These are phyloP conservation scores for Phytophthora sp. DNA, from an alignment of 352 stramenopile genomes.

Conservation along the genomic window DNA sequence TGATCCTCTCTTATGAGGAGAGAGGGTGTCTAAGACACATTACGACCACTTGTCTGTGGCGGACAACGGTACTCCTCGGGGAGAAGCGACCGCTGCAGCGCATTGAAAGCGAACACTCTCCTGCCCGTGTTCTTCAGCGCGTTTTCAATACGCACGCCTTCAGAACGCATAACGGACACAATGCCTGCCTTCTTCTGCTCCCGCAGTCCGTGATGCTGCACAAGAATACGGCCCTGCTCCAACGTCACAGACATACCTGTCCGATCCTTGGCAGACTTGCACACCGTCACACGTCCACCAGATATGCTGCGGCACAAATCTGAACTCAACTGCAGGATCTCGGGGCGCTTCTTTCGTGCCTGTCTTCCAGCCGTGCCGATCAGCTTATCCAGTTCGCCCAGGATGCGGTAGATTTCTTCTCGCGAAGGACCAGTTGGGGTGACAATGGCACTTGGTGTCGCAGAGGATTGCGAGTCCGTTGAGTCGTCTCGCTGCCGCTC, in stretches of 20 bases:
- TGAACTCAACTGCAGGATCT: slow-evolving; percentile 87
- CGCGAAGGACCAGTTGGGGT: slow-evolving; percentile 33
- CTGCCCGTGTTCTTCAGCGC: slow-evolving; percentile 84
- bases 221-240: slow-evolving; percentile 91
- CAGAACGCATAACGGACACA: slow-evolving; percentile 82
- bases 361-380: slow-evolving; percentile 69
- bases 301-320: slow-evolving; percentile 84
- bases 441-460: neutral
- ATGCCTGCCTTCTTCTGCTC: slow-evolving; percentile 79
- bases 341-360: slow-evolving; percentile 81
- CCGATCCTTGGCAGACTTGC: slow-evolving; percentile 98
- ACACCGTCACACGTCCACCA: slow-evolving; percentile 94
- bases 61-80: slow-evolving; percentile 87
- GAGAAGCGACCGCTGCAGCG: slow-evolving; percentile 79
- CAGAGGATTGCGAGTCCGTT: neutral
- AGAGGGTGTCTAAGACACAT: slow-evolving; percentile 70
- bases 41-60: slow-evolving; percentile 75
- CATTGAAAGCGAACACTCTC: slow-evolving; percentile 88
- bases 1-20: slow-evolving; percentile 18
- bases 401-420: slow-evolving; percentile 60
- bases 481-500: slow-evolving; percentile 19
- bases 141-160: slow-evolving; percentile 88
- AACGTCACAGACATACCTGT: slow-evolving; percentile 98
- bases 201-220: slow-evolving; percentile 75
- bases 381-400: slow-evolving; percentile 73